Evolutionary conservation across 805 yeast genomes (phyloP).

Genomic region (Hanseniaspora vineae): DNA sequence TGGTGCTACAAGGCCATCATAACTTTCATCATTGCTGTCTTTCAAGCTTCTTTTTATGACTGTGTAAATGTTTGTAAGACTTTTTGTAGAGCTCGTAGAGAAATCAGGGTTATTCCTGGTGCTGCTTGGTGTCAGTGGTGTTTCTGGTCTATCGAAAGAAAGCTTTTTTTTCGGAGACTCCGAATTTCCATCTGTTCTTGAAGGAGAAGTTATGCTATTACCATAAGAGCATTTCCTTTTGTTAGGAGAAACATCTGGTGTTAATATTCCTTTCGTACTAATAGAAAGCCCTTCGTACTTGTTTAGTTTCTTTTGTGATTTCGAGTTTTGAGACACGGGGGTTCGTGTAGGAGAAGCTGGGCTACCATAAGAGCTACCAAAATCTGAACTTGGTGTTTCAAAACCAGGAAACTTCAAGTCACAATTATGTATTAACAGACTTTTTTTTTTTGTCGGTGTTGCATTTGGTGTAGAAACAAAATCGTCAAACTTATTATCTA

Average conservation of each 20-base stretch:
- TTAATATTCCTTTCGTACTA: background rate
- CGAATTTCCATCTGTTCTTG: background rate
- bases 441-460: background rate
- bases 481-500: background rate
- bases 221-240: background rate
- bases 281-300: background rate
- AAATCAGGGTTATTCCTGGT: background rate
- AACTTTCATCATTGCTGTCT: background rate
- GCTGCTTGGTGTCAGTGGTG: background rate
- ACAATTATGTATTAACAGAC: no score
- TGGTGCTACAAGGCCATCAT: no score
- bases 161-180: background rate
- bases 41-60: background rate
- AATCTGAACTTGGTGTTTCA: no score
- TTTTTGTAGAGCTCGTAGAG: background rate
- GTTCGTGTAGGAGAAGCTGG: no score
- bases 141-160: background rate
- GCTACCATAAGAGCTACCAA: no score
- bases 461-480: background rate
- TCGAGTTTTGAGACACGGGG: background rate
- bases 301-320: background rate
- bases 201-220: no score
- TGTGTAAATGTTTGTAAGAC: background rate
- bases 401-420: no score
- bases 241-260: background rate